A percentile compares a stretch with the other conserved stretches of the same genome.
Evolutionary conservation across 208 protist species (phyloP).

Genomic region (Crithidia acanthocephali): DNA sequence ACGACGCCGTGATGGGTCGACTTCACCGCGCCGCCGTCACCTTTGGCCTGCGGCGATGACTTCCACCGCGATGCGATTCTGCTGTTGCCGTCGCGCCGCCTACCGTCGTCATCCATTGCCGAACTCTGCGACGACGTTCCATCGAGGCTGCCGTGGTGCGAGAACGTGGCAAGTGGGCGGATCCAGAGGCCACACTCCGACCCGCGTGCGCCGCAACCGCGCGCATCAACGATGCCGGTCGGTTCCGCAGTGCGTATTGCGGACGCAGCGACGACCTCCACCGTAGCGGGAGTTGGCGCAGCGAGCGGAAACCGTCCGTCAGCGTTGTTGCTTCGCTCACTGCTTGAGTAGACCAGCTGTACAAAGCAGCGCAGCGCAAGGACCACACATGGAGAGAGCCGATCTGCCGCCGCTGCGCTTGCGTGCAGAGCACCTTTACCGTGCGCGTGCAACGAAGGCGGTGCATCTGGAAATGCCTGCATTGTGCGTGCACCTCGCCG

Average conservation of each 20-base stretch:
- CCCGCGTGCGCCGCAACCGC: background rate
- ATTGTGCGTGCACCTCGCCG: too few relatives aligned
- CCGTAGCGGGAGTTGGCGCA: background rate
- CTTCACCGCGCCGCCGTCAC: background rate
- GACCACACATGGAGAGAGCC: background rate
- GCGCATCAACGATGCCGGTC: background rate
- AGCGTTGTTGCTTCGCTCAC: background rate
- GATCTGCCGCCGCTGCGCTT: background rate
- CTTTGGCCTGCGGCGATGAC: background rate
- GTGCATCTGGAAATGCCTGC: background rate
- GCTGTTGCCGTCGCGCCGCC: background rate
- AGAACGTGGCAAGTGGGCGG: background rate
- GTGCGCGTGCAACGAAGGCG: background rate
- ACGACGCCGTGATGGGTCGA: constrained; percentile 1
- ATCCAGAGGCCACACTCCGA: constrained; percentile 5
- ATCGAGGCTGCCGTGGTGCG: background rate
- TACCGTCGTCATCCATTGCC: background rate
- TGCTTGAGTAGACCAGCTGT: constrained; percentile 1
- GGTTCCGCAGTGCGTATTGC: background rate
- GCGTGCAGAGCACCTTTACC: background rate
- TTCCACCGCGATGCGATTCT: background rate
- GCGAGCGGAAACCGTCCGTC: background rate
- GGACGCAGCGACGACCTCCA: background rate
- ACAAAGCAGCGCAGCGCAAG: constrained; percentile 6
- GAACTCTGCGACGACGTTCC: background rate